These are phyloP conservation scores for Ascocoryne sarcoides DNA, from an alignment of 2,329 filamentous ascomycete genomes.

Conservation along the genomic window DNA sequence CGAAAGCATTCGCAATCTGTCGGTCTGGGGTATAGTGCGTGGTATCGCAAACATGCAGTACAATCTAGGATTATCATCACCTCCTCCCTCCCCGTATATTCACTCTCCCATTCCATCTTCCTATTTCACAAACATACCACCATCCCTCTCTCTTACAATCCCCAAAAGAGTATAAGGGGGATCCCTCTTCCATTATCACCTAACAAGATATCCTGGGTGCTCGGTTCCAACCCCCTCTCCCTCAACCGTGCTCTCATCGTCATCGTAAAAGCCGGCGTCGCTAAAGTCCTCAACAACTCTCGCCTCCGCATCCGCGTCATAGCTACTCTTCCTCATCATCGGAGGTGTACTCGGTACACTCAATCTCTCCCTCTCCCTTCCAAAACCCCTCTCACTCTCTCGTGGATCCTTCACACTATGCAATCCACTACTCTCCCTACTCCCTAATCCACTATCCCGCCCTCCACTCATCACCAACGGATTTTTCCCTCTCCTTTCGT, in stretches of 20 bases:
- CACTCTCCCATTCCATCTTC: too few relatives aligned
- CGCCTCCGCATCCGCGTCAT: conserved; percentile 52
- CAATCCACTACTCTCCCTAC: background rate
- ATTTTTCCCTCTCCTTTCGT: conserved; percentile 27
- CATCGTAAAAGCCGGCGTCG: conserved; percentile 29
- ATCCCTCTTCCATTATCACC: background rate
- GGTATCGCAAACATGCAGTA: too few relatives aligned
- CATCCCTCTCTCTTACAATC: too few relatives aligned
- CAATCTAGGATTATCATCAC: too few relatives aligned
- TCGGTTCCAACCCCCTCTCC: background rate
- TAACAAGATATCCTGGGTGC: background rate
- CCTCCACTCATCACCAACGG: conserved; percentile 35
- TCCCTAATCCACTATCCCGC: background rate
- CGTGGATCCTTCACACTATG: too few relatives aligned
- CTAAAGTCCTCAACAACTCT: conserved; percentile 36
- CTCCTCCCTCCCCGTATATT: too few relatives aligned
- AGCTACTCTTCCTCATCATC: conserved; percentile 49
- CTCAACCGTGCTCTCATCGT: conserved; percentile 25
- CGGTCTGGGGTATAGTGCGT: too few relatives aligned
- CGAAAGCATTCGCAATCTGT: too few relatives aligned
- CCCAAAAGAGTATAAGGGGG: background rate
- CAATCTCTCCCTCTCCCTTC: conserved; percentile 30
- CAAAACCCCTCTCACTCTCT: background rate
- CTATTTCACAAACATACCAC: too few relatives aligned
- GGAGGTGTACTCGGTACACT: conserved; percentile 43